phyloP scores from a whole-genome alignment of 768 basidiomycete genomes.

The Mycena capillaripes region DNA sequence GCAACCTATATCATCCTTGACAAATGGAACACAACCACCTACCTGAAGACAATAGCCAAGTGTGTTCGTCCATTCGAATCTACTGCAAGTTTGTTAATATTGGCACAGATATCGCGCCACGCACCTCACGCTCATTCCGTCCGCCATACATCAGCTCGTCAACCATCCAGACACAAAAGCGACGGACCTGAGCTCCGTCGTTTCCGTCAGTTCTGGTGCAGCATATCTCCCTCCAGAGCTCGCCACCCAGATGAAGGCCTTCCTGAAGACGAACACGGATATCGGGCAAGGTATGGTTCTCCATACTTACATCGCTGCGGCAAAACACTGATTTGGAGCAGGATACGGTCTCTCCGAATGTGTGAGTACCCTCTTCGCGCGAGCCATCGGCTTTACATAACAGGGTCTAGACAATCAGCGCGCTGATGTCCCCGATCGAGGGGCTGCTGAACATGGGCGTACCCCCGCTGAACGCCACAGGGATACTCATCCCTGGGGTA shows the following conservation, averaged over 20 bases:
- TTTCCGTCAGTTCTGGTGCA: conserved; percentile 64
- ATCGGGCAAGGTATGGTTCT: conserved; percentile 61
- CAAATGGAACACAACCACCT: conserved; percentile 69
- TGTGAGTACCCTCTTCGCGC: conserved; percentile 52
- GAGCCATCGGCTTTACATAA: background rate
- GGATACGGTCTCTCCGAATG: conserved; percentile 82
- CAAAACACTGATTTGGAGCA: conserved; percentile 36
- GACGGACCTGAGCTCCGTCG: conserved; percentile 68
- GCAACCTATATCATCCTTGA: conserved; percentile 68
- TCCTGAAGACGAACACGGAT: conserved; percentile 51
- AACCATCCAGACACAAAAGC: conserved; percentile 64
- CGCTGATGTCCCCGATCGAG: conserved; percentile 57
- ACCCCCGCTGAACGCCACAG: conserved; percentile 48
- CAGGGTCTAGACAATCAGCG: conserved; percentile 65
- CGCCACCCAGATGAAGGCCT: conserved; percentile 50
- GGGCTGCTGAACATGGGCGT: conserved; percentile 53
- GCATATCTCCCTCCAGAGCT: conserved; percentile 79
- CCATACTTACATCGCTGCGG: background rate
- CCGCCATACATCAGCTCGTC: conserved; percentile 74
- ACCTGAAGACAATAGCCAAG: conserved; percentile 71
- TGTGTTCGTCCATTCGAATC: conserved; percentile 43
- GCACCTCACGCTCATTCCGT: conserved; percentile 67
- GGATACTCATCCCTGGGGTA: conserved; percentile 73
- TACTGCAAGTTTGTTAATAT: background rate
- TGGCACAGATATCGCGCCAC: conserved; percentile 67